phyloP scores from a whole-genome alignment of 2,329 filamentous ascomycete species.

The Zymoseptoria tritici region DNA sequence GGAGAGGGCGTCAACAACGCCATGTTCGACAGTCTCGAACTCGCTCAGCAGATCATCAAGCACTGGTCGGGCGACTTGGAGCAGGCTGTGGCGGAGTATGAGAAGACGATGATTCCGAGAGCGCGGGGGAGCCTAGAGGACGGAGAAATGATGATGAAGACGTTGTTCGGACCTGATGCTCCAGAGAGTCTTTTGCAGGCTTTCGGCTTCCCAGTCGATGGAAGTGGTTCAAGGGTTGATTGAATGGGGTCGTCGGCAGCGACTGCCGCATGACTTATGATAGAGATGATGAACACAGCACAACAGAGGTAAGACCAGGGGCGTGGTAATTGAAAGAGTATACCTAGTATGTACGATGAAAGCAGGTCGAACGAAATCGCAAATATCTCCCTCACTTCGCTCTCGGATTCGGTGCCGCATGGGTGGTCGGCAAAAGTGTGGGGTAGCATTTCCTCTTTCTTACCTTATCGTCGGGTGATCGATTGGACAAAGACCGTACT shows the following conservation, averaged over 20 bases:
- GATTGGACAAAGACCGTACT: background rate
- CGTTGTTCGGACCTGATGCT: slow-evolving; percentile 11
- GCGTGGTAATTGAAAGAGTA: no score
- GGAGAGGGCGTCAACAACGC: slow-evolving; percentile 55
- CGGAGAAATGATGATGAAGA: slow-evolving; percentile 5
- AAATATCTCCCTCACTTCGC: no score
- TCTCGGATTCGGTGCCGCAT: no score
- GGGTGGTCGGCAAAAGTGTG: background rate
- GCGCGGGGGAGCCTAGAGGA: slow-evolving; percentile 8
- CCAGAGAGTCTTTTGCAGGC: slow-evolving; percentile 2
- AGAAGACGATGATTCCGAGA: slow-evolving; percentile 28
- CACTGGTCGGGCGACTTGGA: slow-evolving; percentile 18
- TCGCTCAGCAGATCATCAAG: slow-evolving; percentile 40
- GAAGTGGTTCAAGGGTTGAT: background rate
- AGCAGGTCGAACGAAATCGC: no score
- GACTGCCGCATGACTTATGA: background rate
- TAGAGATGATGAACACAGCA: background rate
- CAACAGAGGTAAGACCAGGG: background rate
- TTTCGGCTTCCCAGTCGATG: background rate
- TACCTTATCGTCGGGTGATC: background rate
- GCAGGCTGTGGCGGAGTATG: slow-evolving; percentile 24
- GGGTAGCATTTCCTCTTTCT: background rate
- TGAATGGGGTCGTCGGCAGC: background rate
- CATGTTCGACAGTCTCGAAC: slow-evolving; percentile 47
- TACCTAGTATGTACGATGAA: no score